phyloP scores from a whole-genome alignment of 2,329 filamentous ascomycete species.

The Clonostachys solani region DNA sequence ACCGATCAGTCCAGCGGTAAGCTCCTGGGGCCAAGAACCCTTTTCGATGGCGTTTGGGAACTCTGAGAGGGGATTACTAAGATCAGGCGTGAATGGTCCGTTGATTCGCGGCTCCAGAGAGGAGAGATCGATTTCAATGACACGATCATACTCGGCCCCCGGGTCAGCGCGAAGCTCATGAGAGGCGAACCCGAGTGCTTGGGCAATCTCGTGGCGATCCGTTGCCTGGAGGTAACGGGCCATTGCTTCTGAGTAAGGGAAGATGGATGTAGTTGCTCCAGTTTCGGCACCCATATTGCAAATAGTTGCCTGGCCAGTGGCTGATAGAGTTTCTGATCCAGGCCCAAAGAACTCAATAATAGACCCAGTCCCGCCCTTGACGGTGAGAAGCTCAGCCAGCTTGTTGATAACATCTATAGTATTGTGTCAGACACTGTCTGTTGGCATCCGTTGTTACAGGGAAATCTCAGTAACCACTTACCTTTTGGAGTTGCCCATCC shows the following conservation, averaged over 20 bases:
- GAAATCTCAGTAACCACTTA: too few species aligned
- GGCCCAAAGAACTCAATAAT: conserved; percentile 60
- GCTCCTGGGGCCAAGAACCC: not conserved
- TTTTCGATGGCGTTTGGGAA: not conserved
- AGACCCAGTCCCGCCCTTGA: conserved; percentile 74
- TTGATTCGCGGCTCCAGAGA: not conserved
- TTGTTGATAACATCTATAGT: conserved; percentile 59
- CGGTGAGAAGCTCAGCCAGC: conserved; percentile 72
- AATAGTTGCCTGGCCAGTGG: conserved; percentile 72
- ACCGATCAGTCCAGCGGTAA: not conserved
- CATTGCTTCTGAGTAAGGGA: conserved; percentile 79
- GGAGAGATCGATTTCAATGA: not conserved
- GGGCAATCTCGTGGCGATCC: conserved; percentile 66
- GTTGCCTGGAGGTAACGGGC: conserved; percentile 71
- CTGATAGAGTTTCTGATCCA: conserved; percentile 61
- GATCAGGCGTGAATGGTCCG: not conserved
- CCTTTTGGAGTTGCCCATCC: conserved; percentile 74
- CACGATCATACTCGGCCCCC: conserved; percentile 14
- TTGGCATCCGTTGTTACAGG: too few species aligned
- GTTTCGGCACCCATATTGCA: conserved; percentile 45
- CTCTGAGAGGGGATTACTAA: not conserved
- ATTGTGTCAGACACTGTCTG: too few species aligned
- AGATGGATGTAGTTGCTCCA: conserved; percentile 66
- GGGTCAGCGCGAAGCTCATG: conserved; percentile 55
- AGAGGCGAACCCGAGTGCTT: conserved; percentile 61